Base-by-base conservation (phyloP, 495 filamentous ascomycete species). In the Annulohypoxylon moriforme region DNA sequence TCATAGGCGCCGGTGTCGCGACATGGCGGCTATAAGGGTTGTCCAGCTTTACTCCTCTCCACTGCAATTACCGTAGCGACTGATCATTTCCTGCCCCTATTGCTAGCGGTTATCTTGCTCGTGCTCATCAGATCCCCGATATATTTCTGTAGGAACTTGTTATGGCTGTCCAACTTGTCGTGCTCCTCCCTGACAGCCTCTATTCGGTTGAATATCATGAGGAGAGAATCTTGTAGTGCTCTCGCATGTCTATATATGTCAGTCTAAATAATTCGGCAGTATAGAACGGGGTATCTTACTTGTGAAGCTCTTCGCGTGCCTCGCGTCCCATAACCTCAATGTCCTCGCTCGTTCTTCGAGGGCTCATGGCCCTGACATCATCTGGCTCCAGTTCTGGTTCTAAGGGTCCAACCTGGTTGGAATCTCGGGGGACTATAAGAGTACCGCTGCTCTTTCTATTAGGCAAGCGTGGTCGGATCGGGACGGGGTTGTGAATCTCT, bases 321-420 rank as follows among this genome's bases (percentile, higher is more conserved):
- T 94, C 92, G 75, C 92, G 89, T 57, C 93, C 90, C 82, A 99
- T 85, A 71, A 87, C 87, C 73, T 97, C 92, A 29, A 97, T 83
- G 73, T 99, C 95, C 55, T 93, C 93, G 64, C 89, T 96, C 71
- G 92, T 96, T 72, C 94, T 86, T 67, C 95, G 87, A 0, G 96
- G 96, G 79, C 94, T 97, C 96, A 99, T 99, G 44, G 93, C 90
- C 63, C 95, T 84, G 40, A 95, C 94, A 77, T 98, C 96, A 78
- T 94, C 90, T 2, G 91, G 91, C 18, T 93, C 93, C 67, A 91
- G 87, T 40, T 91, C 85, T 22, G 80, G 75, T 47, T 88, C 86
- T 66, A 90, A 79, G 9, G 90, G 84, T 73, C 92, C 89, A 56
- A 92, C 88, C 60, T 88, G 86, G 10, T 85, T 84, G 47, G 89